These are phyloP conservation scores for Kokia cookei DNA, from an alignment of 441 rosid species.

Conservation along the genomic window DNA sequence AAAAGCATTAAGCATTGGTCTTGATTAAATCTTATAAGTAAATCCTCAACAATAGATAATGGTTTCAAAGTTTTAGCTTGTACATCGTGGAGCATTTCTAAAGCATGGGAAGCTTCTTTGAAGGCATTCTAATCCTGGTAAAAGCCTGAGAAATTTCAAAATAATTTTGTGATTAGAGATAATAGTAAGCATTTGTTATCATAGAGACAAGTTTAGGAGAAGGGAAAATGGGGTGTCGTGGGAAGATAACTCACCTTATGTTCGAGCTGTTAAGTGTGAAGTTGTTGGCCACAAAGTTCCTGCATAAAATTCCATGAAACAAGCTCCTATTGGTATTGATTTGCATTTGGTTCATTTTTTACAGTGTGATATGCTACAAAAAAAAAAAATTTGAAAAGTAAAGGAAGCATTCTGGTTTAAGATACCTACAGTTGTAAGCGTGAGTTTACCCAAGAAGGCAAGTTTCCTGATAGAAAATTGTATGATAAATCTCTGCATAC, in stretches of 20 bases:
- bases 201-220: background rate
- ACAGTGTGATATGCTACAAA: background rate
- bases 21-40: background rate
- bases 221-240: too few species aligned
- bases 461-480: constrained; percentile 48
- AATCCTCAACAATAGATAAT: background rate
- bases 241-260: constrained; percentile 31
- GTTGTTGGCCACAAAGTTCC: constrained; percentile 62
- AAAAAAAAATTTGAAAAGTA: too few species aligned
- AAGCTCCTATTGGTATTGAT: background rate
- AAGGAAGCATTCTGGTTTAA: background rate
- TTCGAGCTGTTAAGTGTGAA: constrained; percentile 35
- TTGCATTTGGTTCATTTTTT: background rate
- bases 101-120: constrained; percentile 51
- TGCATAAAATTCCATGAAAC: constrained; percentile 20
- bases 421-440: constrained; percentile 41
- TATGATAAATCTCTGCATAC: constrained; percentile 64
- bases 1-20: background rate
- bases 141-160: background rate
- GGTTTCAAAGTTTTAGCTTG: background rate
- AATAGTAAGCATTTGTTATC: background rate
- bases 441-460: constrained; percentile 26
- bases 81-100: constrained; percentile 36
- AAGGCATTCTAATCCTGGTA: constrained; percentile 49
- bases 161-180: background rate